These are phyloP conservation scores for Fusarium pilosicola DNA, from an alignment of 2,329 filamentous ascomycete species.

Conservation along the genomic window DNA sequence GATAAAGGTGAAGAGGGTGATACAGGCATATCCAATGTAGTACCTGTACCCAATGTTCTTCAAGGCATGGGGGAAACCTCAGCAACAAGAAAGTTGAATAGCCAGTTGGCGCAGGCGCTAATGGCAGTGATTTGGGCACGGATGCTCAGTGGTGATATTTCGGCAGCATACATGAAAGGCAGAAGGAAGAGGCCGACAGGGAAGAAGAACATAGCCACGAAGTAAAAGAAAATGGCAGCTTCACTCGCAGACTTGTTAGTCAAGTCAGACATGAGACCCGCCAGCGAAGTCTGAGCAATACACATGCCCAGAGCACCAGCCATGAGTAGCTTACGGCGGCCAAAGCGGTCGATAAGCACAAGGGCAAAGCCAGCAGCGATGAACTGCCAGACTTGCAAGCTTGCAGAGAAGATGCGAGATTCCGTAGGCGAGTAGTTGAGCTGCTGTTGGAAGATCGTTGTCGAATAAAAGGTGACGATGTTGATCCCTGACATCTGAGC, in stretches of 20 bases:
- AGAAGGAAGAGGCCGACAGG: background rate
- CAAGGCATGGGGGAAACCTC: background rate
- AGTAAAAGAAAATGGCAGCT: background rate
- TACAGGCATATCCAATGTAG: background rate
- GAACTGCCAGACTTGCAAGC: background rate
- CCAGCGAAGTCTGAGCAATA: background rate
- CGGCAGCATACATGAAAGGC: background rate
- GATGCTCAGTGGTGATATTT: background rate
- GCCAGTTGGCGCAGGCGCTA: background rate
- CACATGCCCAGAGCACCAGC: background rate
- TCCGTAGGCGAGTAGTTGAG: background rate
- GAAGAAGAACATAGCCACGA: background rate
- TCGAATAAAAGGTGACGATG: background rate
- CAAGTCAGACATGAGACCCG: background rate
- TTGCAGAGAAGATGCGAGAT: background rate
- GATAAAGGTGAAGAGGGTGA: background rate
- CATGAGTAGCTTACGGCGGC: background rate
- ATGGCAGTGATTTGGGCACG: background rate
- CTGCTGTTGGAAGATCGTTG: background rate
- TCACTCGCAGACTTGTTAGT: background rate
- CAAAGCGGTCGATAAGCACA: background rate
- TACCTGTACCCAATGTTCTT: background rate
- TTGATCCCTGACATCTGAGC: background rate
- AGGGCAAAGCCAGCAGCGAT: background rate
- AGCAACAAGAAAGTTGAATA: background rate